Evolutionary conservation across 75 land plant species (phyloP).

Genomic region (Azolla pinnata): DNA sequence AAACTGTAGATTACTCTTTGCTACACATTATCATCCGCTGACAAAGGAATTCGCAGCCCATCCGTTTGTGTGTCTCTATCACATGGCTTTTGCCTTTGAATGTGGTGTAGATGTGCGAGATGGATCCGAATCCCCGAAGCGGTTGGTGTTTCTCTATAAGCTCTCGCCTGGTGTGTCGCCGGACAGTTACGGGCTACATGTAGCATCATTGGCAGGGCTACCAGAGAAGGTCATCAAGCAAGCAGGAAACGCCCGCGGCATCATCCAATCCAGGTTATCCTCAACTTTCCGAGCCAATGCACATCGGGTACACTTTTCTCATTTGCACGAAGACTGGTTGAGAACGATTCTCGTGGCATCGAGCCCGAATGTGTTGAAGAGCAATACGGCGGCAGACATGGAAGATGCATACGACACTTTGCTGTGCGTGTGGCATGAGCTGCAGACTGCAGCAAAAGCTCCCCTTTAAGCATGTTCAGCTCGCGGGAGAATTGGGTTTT

Average conservation of each 20-base stretch:
- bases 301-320: slow-evolving; percentile 52
- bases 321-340: slow-evolving; percentile 59
- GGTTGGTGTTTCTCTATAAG: slow-evolving; percentile 65
- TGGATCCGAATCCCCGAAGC: slow-evolving; percentile 17
- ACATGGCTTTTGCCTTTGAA: slow-evolving; percentile 71
- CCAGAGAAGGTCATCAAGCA: slow-evolving; percentile 49
- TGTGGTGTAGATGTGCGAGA: background rate
- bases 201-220: slow-evolving; percentile 72
- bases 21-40: slow-evolving; percentile 88
- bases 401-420: slow-evolving; percentile 49
- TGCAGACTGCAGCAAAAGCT: no score
- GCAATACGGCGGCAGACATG: background rate
- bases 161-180: slow-evolving; percentile 65
- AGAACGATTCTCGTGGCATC: slow-evolving; percentile 23
- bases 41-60: slow-evolving; percentile 80
- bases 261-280: slow-evolving; percentile 32
- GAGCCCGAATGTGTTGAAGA: slow-evolving; percentile 4
- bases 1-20: slow-evolving; percentile 76
- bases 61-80: slow-evolving; percentile 62
- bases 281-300: slow-evolving; percentile 44
- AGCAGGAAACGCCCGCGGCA: slow-evolving; percentile 49
- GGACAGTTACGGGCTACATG: slow-evolving; percentile 86
- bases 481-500: no score
- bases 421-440: slow-evolving; percentile 68
- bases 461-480: no score